Conservation (phyloP, 768 basidiomycete genomes). For the Wakefieldia striispora region DNA sequence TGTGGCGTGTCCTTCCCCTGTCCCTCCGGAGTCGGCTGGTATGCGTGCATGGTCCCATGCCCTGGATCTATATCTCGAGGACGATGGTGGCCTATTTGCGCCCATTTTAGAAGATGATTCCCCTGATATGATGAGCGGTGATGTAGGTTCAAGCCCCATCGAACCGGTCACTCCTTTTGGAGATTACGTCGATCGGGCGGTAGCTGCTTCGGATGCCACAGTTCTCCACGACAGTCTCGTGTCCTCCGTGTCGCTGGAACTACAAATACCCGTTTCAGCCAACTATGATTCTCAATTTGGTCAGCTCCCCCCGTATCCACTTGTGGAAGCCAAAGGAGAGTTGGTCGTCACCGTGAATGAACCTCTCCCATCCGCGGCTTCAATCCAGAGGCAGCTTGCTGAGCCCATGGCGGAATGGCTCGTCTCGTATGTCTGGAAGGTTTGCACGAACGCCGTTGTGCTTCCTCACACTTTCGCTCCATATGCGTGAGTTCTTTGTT, state of each 20-base stretch:
- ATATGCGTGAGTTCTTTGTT: constrained; percentile 47
- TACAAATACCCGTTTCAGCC: constrained; percentile 22
- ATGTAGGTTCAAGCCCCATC: constrained; percentile 63
- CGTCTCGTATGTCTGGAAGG: constrained; percentile 78
- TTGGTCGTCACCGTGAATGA: constrained; percentile 43
- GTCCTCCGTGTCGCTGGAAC: constrained; percentile 14
- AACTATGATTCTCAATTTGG: constrained; percentile 27
- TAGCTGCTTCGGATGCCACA: constrained; percentile 42
- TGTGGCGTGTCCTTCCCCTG: not conserved
- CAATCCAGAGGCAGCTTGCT: constrained; percentile 66
- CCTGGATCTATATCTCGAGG: constrained; percentile 21
- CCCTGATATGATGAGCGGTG: constrained; percentile 50
- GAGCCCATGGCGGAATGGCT: constrained; percentile 81
- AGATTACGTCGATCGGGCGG: constrained; percentile 71
- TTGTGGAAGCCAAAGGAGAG: constrained; percentile 16
- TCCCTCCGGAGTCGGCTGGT: constrained; percentile 14
- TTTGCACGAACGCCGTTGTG: constrained; percentile 69
- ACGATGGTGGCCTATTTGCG: constrained; percentile 44
- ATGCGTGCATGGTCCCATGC: constrained; percentile 18
- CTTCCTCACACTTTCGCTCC: constrained; percentile 53
- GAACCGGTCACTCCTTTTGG: constrained; percentile 77
- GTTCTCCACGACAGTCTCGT: constrained; percentile 24
- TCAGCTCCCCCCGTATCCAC: constrained; percentile 16
- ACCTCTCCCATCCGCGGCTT: constrained; percentile 36
- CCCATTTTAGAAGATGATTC: constrained; percentile 67